Conservation (phyloP, 2,329 filamentous ascomycete species). For the Fusarium sublunatum region DNA sequence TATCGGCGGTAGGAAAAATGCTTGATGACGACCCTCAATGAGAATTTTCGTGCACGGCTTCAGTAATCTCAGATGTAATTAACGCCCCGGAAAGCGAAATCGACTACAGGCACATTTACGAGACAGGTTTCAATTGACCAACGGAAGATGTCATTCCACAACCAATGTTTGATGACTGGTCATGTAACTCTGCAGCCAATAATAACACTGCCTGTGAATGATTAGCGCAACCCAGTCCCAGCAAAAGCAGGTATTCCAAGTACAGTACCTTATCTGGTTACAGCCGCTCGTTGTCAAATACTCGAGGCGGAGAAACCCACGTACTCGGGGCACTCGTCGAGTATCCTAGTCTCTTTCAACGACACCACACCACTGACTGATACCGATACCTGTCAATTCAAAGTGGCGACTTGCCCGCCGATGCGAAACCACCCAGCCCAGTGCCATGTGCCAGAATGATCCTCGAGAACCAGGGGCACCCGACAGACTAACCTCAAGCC, state of each 20-base stretch:
- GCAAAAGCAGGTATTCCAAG: not conserved
- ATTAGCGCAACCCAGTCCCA: constrained; percentile 4
- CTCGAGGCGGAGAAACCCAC: not conserved
- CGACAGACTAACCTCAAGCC: constrained; percentile 42
- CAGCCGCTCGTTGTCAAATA: constrained; percentile 1
- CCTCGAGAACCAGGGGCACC: constrained; percentile 37
- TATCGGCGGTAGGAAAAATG: constrained; percentile 13
- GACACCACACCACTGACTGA: constrained; percentile 1
- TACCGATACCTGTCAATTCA: constrained; percentile 20
- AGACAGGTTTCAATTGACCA: constrained; percentile 17
- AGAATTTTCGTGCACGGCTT: constrained; percentile 4
- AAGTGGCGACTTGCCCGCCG: constrained; percentile 29
- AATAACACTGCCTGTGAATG: not conserved
- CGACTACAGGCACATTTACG: constrained; percentile 1
- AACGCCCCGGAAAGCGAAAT: constrained; percentile 1
- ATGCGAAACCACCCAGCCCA: constrained; percentile 33
- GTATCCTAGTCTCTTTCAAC: not conserved
- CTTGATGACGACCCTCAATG: constrained; percentile 17
- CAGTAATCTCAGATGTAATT: constrained; percentile 1
- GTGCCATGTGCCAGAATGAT: constrained; percentile 43
- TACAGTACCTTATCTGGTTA: not conserved
- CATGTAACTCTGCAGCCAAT: constrained; percentile 25
- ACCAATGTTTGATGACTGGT: constrained; percentile 33
- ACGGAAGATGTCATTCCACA: constrained; percentile 26
- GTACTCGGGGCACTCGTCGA: not conserved